Percentiles rank a stretch among this genome's conserved stretches.
phyloP scores from a whole-genome alignment of 768 basidiomycete species.

The Baorangia bicolor region DNA sequence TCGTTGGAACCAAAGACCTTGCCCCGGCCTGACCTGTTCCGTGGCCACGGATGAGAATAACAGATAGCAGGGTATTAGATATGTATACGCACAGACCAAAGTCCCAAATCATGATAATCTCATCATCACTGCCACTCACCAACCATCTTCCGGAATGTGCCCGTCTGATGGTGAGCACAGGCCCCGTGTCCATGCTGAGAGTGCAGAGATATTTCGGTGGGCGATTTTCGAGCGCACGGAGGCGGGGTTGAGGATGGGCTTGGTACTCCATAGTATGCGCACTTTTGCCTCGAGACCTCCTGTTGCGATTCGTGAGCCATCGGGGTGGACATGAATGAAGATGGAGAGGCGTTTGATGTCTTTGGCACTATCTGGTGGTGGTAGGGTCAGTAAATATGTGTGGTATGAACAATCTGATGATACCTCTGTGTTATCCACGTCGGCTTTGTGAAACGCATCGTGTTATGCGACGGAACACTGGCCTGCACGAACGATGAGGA shows the following conservation, averaged over 20 bases:
- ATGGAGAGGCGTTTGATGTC: slow-evolving; percentile 73
- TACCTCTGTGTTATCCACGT: too few species aligned
- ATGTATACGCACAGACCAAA: slow-evolving; percentile 74
- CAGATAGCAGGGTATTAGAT: background rate
- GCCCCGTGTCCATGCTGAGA: slow-evolving; percentile 89
- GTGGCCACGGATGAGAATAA: slow-evolving; percentile 3
- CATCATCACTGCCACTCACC: slow-evolving; percentile 96
- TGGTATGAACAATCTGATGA: background rate
- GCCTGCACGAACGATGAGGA: too few species aligned
- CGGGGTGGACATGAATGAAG: slow-evolving; percentile 91
- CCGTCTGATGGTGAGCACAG: slow-evolving; percentile 90
- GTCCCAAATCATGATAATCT: slow-evolving; percentile 96
- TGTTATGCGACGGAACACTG: too few species aligned
- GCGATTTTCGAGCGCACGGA: slow-evolving; percentile 59
- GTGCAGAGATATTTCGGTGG: slow-evolving; percentile 89
- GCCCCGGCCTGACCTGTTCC: slow-evolving; percentile 65
- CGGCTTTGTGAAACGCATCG: too few species aligned
- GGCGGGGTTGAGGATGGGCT: too few species aligned
- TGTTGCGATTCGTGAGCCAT: slow-evolving; percentile 92
- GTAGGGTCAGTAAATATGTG: background rate
- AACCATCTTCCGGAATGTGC: slow-evolving; percentile 90
- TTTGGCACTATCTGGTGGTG: slow-evolving; percentile 43
- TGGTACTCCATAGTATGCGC: slow-evolving; percentile 95
- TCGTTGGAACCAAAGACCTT: slow-evolving; percentile 95
- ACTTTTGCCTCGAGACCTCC: slow-evolving; percentile 94